These are phyloP conservation scores for Phytophthora pinifolia DNA, from an alignment of 352 stramenopile species.

Conservation along the genomic window DNA sequence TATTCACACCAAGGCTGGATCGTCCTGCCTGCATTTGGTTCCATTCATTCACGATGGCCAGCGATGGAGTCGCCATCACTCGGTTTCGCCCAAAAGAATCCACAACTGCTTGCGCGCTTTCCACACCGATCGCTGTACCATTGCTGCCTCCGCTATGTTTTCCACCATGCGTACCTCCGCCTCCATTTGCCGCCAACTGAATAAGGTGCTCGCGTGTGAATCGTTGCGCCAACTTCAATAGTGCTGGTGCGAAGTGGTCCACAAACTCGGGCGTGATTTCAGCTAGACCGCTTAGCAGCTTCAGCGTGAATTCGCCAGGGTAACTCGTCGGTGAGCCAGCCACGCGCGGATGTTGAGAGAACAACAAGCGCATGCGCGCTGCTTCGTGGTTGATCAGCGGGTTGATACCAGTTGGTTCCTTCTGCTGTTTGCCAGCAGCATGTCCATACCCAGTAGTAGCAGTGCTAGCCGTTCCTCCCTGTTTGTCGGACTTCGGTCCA, in stretches of 20 bases:
- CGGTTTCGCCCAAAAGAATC: conserved; percentile 81
- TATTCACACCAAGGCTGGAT: conserved; percentile 82
- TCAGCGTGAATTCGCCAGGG: conserved; percentile 71
- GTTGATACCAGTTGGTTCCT: conserved; percentile 37
- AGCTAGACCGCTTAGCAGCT: conserved; percentile 60
- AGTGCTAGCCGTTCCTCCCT: conserved; percentile 16
- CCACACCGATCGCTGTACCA: conserved; percentile 29
- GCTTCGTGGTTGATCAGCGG: conserved; percentile 59
- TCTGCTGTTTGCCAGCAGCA: conserved; percentile 38
- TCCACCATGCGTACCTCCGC: conserved; percentile 18
- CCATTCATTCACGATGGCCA: conserved; percentile 86
- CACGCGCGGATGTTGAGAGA: conserved; percentile 45
- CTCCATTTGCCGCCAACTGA: conserved; percentile 33
- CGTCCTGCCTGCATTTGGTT: conserved; percentile 66
- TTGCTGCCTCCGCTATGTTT: conserved; percentile 29
- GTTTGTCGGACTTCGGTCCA: conserved; percentile 30
- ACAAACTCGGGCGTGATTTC: conserved; percentile 69
- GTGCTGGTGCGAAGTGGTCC: conserved; percentile 71
- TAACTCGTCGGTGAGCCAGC: conserved; percentile 47
- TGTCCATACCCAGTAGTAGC: conserved; percentile 12
- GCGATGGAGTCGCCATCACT: conserved; percentile 86
- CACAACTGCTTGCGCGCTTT: conserved; percentile 46
- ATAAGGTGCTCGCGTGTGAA: conserved; percentile 87
- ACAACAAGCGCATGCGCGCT: conserved; percentile 52
- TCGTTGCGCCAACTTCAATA: conserved; percentile 83